Base-by-base conservation (phyloP, 2,329 filamentous ascomycete genomes). In the Trematosphaeria pertusa region DNA sequence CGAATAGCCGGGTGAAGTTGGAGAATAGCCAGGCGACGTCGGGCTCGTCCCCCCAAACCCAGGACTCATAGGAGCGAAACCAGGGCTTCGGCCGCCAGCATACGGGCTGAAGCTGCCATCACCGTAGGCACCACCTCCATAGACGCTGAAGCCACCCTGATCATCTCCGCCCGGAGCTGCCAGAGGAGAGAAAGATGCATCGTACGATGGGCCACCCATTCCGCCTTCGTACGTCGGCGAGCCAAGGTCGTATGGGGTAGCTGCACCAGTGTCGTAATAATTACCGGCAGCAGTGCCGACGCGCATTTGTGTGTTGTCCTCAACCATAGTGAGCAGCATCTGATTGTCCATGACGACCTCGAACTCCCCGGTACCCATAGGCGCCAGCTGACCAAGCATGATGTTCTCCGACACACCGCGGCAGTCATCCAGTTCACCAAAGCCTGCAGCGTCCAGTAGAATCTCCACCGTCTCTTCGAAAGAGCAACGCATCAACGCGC, bases 391-490 rank as follows among this genome's bases (percentile, higher is more conserved):
- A 53, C 94, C 94, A 53, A 99, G 84, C 84, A 99, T 99, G 69
- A 99, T 87, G 77, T 99, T 99, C 77, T 99, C 94, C 12, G 94
- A 97, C 39, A 99, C 93, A 81, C 94, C 94, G 50, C 91, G 89
- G 78, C 95, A 99, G 74, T 99, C 94, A 68, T 99, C 94, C 22
- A 99, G 82, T 73, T 99, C 94, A 70, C 94, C 94, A 39, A 90
- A 90, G 12, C 91, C 91, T 18, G 94, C 94, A 51, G 94, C 95
- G 70, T 99, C 94, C 15, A 99, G 85, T 42, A 99, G 80, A 79
- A 99, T 99, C 70, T 99, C 95, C 31, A 99, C 94, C 0, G 94
- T 99, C 74, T 99, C 95, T 75, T 99, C 94, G 76, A 99, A 99
- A 2, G 94, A 99, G 81, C 95, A 99, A 73, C 94, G 88, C 94